Base-by-base conservation (phyloP, 129 eudicot species). In the Tanacetum coccineum region DNA sequence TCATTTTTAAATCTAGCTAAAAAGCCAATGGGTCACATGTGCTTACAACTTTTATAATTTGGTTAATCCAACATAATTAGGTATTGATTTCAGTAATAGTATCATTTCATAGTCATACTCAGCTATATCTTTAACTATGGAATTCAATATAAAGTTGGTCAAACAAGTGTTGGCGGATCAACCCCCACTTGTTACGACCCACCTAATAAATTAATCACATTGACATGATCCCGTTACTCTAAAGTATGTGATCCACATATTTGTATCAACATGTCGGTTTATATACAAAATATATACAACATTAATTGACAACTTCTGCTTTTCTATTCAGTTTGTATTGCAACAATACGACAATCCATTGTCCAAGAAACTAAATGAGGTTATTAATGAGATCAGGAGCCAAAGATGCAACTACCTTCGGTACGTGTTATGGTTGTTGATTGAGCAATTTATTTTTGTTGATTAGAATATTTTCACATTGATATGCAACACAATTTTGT, bases 331-430 rank as follows among this genome's bases (percentile, higher is more conserved):
- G 96, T 86, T 84, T 79, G 91, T 89, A 46, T 77, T 93, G 80
- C 99, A 84, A 82, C 96, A 86, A 72, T 75, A 82, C 59, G 95
- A 89, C 22, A 93, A 86, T 78, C 85, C 93, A 2, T 53, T 93
- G 83, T 93, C 99, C n/a, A 89, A 93, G 86, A 93, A 86, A 79
- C 90, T 93, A 15, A 86, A 86, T 66, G 87, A 79, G 47, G 85
- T 84, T 18, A 75, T 93, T 55, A 93, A 93, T 68, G 99, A 89
- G 71, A 88, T 89, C 75, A 83, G 99, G 79, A 89, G 99, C 62
- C 96, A 93, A 71, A 79, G 99, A 74, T 82, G 95, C 83, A 86
- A 89, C 60, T 93, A 88, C 79, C 88, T 93, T 48, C 96, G 99
- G 96, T 93, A 82, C 13, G 62, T 65, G 44, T 18, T 21, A 36